A percentile compares a stretch with the other conserved stretches of the same genome.
These are phyloP conservation scores for Candida ortonii DNA, from an alignment of 805 yeast genomes.

Conservation along the genomic window DNA sequence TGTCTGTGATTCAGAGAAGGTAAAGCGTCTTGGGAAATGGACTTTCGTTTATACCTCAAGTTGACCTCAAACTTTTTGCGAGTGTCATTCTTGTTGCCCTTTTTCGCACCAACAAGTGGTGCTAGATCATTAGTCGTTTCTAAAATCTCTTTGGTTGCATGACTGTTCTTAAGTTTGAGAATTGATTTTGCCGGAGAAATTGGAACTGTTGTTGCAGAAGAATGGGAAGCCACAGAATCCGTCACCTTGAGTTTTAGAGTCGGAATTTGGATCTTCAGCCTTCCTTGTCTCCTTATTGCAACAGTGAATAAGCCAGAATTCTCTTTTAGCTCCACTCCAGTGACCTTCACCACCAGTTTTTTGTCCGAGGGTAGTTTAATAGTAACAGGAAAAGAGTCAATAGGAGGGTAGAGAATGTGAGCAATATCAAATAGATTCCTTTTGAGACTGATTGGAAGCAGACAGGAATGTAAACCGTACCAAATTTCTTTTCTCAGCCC, in stretches of 20 bases:
- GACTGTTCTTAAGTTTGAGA: constrained; percentile 17
- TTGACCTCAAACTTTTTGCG: constrained; percentile 16
- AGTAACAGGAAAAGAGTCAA: constrained; percentile 57
- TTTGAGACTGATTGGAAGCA: constrained; percentile 56
- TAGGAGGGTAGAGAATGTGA: constrained; percentile 61
- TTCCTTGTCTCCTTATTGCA: constrained; percentile 54
- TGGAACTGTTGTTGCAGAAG: constrained; percentile 4
- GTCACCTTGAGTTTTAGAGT: constrained; percentile 27
- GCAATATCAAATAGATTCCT: constrained; percentile 63
- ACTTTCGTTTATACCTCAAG: constrained; percentile 15
- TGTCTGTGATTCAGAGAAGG: background rate
- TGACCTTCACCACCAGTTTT: constrained; percentile 56
- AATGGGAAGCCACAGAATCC: constrained; percentile 9
- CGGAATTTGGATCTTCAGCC: constrained; percentile 50
- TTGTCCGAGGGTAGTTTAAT: constrained; percentile 67
- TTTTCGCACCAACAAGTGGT: constrained; percentile 2
- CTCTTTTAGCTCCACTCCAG: constrained; percentile 21
- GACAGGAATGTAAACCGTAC: constrained; percentile 63
- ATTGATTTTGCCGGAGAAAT: constrained; percentile 12
- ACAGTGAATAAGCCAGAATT: constrained; percentile 44
- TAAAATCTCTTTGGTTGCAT: constrained; percentile 7
- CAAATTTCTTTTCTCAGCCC: constrained; percentile 64
- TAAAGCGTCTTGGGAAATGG: too few species aligned
- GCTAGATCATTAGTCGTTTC: background rate
- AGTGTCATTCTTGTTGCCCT: constrained; percentile 1